Evolutionary conservation across 2,329 filamentous ascomycete genomes (phyloP), one percentile per base, ranked within the genome.

Genomic region (Colletotrichum costaricense): DNA sequence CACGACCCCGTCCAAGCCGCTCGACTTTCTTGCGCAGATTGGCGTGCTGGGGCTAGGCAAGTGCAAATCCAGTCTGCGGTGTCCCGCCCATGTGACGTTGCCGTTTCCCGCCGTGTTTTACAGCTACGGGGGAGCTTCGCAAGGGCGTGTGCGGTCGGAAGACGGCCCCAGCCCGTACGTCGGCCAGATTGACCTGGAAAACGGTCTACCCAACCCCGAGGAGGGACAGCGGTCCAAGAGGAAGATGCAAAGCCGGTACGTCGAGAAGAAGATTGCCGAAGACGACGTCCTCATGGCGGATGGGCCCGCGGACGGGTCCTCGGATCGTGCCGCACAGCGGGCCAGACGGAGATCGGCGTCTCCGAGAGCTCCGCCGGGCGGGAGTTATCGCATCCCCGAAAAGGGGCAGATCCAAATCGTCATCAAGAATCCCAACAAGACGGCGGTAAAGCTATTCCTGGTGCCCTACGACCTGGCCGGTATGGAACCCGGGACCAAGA

Each of bases 381-480:
- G 97, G 46, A 94, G 94, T 79, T 99, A 98, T 81, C 93, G 97
- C 56, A 98, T 99, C 66, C 97, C 97, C 0, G 93, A 97, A 79
- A 93, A 95, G 81, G 97, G 97, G 0, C 97, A 98, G 82, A 87
- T 99, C 16, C 97, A 99, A 78, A 97, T 99, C 75, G 93, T 99
- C 74, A 94, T 99, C 81, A 98, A 98, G 81, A 99, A 98, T 78
- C 96, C 95, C 19, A 98, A 98, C 84, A 98, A 98, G 81, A 98
- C 97, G 4, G 97, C 97, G 1, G 96, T 98, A 67, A 98, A 99
- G 82, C 87, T 99, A 0, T 98, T 98, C 77, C 88, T 98, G 28
- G 91, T 99, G 3, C 97, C 96, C 0, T 99, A 98, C 78, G 95
- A 98, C 80, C 86, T 99, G 1, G 89, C 91, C 1, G 96, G 95